Base-by-base conservation (phyloP, 148 eudicot genomes). In the Rhododendron griersonianum region DNA sequence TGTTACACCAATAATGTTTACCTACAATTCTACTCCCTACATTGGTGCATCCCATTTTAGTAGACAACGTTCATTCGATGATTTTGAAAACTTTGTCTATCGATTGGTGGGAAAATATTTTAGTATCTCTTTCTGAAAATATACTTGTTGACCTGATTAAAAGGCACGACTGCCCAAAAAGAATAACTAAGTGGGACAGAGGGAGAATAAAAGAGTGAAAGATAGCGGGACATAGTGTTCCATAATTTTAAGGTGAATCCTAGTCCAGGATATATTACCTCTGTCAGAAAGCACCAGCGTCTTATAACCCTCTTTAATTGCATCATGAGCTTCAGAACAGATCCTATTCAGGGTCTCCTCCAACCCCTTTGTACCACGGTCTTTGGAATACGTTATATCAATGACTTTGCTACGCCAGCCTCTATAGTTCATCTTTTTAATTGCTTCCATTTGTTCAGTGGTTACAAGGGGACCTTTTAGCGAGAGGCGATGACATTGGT, bases 401-500 rank as follows among this genome's bases (percentile, higher is more conserved):
- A 98, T 90, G 74, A 95, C 95, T 87, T 98, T 98, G 91, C 98
- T 97, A 28, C 95, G 92, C 98, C 99, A 98, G 53, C 99, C 98
- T 89, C 98, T 91, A 86, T 93, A 92, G 88, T 95, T 90, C 99
- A 98, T 95, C 83, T 90, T 98, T 86, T 98, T 98, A 88, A 98
- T 87, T 71, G 99, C 98, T 89, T 98, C 98, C 96, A 93, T 95
- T 86, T 98, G 94, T 82, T 95, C 96, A 44, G 92, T 93, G 19
- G 98, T 85, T 35, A 98, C 83, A 63, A 98, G 95, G 85, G 99
- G 97, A 18, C 98, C 99, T 91, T 95, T 98, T 37, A 98, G 90
- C 9, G 99, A 98, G 33, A 98, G 94, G 71, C 99, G 99, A 74
- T 95, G 96, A 61, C 98, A 95, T 88, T 98, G 99, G 84, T 89